Base-by-base conservation (phyloP, 2,329 filamentous ascomycete species). In the Diaporthe vexans region DNA sequence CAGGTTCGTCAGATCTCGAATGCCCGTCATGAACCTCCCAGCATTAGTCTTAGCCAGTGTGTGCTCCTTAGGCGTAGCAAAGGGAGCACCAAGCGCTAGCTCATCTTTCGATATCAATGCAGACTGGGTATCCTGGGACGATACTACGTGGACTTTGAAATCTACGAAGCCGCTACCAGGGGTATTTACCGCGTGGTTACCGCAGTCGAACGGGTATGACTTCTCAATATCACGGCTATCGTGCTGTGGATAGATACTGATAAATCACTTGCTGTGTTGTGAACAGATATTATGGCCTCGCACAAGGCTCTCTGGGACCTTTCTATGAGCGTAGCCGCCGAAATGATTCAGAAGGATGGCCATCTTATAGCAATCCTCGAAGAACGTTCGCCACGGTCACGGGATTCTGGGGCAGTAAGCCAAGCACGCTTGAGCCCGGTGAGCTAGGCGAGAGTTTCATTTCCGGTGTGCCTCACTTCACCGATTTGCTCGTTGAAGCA, bases 41-140 rank as follows among this genome's bases (percentile, higher is more conserved):
- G 59, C 29, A 19, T 26, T 73, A 26, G 59, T 43, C 33, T 35
- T 73, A 17, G 33, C n/a, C 8, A 73, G 37, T 58, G 13, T 67
- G 11, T 73, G 37, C 61, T 68, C 51, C 35, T 58, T 68, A 19
- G 43, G 59, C 51, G 24, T 70, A 57, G 67, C 67, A 57, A 56
- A 37, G 43, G 71, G 35, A 58, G 59, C 59, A 68, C 59, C 71
- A 58, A 57, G 52, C 40, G 51, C 52, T 24, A 73, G 61, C 71
- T 73, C 71, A 51, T 33, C 35, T n/a, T 73, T 73, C 37, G 71
- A 73, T 52, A 73, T 73, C 61, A 73, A 58, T 4, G 71, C 73
- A 61, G 73, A 75, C 51, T 75, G 73, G 73, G 63, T 75, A 19
- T 70, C 70, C 19, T 75, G 73, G 73, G 73, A 75, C 37, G 73